Evolutionary conservation across 495 filamentous ascomycete genomes (phyloP), one percentile per base, ranked within the genome.

Genomic region (Patellaria atrata): DNA sequence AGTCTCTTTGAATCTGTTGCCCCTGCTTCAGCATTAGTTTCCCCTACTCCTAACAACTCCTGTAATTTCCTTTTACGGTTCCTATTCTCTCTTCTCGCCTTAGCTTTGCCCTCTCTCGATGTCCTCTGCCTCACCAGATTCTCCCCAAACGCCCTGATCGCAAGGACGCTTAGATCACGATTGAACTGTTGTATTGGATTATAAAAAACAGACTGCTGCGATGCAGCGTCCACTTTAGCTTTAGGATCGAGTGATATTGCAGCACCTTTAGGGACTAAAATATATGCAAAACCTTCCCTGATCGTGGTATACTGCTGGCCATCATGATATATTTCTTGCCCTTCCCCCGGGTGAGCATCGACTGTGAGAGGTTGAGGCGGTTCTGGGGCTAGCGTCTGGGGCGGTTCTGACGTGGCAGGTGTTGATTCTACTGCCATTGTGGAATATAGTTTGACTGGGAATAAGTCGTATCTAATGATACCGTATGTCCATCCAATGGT

Each of bases 181-280:
- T 97, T 97, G 64, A 94, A 97, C 55, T 96, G 91, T 52, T 96
- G 91, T 26, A 97, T 92, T 0, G 89, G 87, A 44, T 97, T 97
- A 62, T 97, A 97, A 54, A 97, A 97, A 17, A 97, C 91, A 19
- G 75, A 70, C 52, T 93, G 83, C 11, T 63, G 55, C 20, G 65
- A 62, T 25, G 71, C 61, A 9, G 69, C 62, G 40, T 51, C 44
- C 27, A 54, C 42, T 11, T 30, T 48, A 25, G 40, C 31, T 22
- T 50, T 53, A 8, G 41, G 50, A 17, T 48, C 36, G 14, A 41
- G 41, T 2, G 54, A 51, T 21, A 45, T 54, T 4, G 61, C 61
- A 19, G 60, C 57, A 22, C 71, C 61, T 0, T 63, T 56, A 21
- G 74, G 68, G 30, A 79, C 63, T 23, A 80, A 58, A 45, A 82